phyloP scores from a whole-genome alignment of 2,329 filamentous ascomycete genomes.

The Aspergillus pseudoterreus region DNA sequence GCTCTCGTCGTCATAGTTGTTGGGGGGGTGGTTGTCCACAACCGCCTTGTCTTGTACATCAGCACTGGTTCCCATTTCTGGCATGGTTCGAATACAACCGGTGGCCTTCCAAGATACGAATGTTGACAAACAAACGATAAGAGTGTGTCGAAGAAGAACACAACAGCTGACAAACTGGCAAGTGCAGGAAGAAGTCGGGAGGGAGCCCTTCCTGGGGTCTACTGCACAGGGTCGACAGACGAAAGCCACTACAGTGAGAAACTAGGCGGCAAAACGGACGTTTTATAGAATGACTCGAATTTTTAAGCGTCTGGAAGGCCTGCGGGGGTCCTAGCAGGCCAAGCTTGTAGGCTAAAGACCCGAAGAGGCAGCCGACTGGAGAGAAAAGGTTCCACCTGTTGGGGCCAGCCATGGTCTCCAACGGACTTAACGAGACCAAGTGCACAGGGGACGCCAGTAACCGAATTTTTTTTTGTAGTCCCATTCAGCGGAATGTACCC shows the following conservation, averaged over 20 bases:
- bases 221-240: too few relatives aligned
- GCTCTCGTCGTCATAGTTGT: conserved; percentile 9
- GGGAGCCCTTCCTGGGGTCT: too few relatives aligned
- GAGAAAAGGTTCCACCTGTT: conserved; percentile 2
- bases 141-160: too few relatives aligned
- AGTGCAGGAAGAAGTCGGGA: too few relatives aligned
- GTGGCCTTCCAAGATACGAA: neutral
- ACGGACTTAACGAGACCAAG: neutral
- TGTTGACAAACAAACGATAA: too few relatives aligned
- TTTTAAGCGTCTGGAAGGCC: conserved; percentile 1
- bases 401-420: neutral
- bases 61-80: conserved; percentile 18
- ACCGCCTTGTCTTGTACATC: conserved; percentile 23
- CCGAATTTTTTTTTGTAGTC: conserved; percentile 6
- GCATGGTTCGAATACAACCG: neutral
- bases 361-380: neutral
- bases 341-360: conserved; percentile 12
- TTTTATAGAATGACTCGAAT: conserved; percentile 3
- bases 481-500: conserved; percentile 8
- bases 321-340: conserved; percentile 8
- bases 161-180: too few relatives aligned
- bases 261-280: neutral
- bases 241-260: neutral
- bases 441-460: neutral
- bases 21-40: conserved; percentile 5